These are phyloP conservation scores for Trametes pubescens DNA, from an alignment of 1,284 basidiomycete genomes.

Conservation along the genomic window DNA sequence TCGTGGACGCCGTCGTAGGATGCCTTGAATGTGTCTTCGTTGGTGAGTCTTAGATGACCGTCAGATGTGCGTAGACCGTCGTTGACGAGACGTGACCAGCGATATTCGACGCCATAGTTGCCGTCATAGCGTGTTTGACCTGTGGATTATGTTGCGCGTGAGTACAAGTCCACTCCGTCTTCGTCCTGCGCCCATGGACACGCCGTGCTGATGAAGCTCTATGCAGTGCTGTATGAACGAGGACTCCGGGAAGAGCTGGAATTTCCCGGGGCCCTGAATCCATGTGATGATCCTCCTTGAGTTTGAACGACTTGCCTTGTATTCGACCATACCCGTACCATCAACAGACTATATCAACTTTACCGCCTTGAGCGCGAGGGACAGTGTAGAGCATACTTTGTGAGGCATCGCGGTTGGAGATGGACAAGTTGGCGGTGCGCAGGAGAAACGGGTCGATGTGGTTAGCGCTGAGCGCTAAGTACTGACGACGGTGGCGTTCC, in stretches of 20 bases:
- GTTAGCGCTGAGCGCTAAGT: too few relatives aligned
- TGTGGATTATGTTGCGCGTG: constrained; percentile 27
- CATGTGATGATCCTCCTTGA: neutral
- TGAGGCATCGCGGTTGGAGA: too few relatives aligned
- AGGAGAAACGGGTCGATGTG: too few relatives aligned
- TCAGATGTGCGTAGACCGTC: neutral
- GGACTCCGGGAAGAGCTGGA: constrained; percentile 21
- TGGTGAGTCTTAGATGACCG: constrained; percentile 1
- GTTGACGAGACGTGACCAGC: neutral
- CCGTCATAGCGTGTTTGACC: constrained; percentile 22
- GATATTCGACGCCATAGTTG: constrained; percentile 18
- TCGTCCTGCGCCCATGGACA: too few relatives aligned
- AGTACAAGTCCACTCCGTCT: neutral
- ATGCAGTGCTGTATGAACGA: constrained; percentile 18
- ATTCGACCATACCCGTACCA: neutral
- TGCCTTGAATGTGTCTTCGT: constrained; percentile 23
- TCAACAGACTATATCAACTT: neutral
- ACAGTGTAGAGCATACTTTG: too few relatives aligned
- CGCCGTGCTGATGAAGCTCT: neutral
- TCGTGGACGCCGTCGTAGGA: constrained; percentile 12
- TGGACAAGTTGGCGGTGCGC: too few relatives aligned
- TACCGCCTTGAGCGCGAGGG: neutral
- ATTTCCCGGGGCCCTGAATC: constrained; percentile 22
- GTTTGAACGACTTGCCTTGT: neutral
- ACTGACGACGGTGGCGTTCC: too few relatives aligned